These are phyloP conservation scores for Phytophthora cactorum DNA, from an alignment of 352 stramenopile species.

Conservation along the genomic window DNA sequence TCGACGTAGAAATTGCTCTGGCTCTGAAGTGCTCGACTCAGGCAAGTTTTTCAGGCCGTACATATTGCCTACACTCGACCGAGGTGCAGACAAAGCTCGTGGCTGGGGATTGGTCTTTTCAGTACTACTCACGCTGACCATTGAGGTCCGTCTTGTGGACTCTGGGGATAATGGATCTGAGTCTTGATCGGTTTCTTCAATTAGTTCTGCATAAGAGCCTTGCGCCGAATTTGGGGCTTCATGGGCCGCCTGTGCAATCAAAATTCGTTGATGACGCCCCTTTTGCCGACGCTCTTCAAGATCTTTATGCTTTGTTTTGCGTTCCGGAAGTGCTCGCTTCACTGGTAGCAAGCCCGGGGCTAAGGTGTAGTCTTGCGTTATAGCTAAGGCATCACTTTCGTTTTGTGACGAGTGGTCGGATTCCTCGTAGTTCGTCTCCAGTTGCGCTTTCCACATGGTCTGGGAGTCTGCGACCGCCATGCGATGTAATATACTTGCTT, in stretches of 20 bases:
- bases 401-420: constrained; percentile 11
- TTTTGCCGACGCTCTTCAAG: constrained; percentile 66
- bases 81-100: constrained; percentile 31
- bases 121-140: constrained; percentile 5
- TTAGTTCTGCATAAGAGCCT: constrained; percentile 13
- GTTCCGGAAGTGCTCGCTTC: constrained; percentile 51
- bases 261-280: constrained; percentile 56
- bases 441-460: constrained; percentile 55
- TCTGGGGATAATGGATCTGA: neutral
- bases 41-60: constrained; percentile 29
- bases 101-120: constrained; percentile 12
- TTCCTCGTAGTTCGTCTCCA: constrained; percentile 64
- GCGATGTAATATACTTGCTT: constrained; percentile 57
- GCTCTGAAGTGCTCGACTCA: constrained; percentile 27
- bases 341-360: constrained; percentile 18
- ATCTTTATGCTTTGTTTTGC: constrained; percentile 69
- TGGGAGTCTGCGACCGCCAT: constrained; percentile 58
- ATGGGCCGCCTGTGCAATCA: constrained; percentile 27
- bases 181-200: constrained; percentile 30
- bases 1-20: constrained; percentile 65
- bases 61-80: constrained; percentile 37
- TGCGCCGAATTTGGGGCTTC: constrained; percentile 17
- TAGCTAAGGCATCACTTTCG: neutral
- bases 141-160: constrained; percentile 19
- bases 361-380: constrained; percentile 8